phyloP scores from a whole-genome alignment of 176 grass and related monocot genomes.

The Oropetium thomaeum region DNA sequence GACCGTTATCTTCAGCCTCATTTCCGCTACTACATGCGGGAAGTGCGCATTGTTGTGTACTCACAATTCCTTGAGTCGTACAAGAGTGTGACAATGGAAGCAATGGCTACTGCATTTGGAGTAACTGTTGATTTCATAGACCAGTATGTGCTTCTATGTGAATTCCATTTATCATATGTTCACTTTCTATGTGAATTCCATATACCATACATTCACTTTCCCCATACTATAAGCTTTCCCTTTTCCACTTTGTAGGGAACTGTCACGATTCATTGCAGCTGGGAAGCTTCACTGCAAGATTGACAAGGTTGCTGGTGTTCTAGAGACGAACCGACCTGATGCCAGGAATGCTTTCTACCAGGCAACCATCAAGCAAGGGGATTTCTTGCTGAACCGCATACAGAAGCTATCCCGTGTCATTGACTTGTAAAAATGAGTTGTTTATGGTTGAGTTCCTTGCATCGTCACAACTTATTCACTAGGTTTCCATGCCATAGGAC shows the following conservation, averaged over 20 bases:
- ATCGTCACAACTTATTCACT: too few species aligned
- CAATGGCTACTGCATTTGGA: slow-evolving; percentile 87
- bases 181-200: not conserved
- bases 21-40: slow-evolving; percentile 95
- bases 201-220: not conserved
- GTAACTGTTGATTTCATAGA: slow-evolving; percentile 93
- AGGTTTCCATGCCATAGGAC: too few species aligned
- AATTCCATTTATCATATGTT: not conserved
- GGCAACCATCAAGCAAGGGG: slow-evolving; percentile 93
- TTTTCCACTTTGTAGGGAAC: slow-evolving; percentile 44
- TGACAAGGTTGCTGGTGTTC: slow-evolving; percentile 79
- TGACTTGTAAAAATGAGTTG: slow-evolving; percentile 56
- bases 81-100: slow-evolving; percentile 98
- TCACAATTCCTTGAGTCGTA: slow-evolving; percentile 95
- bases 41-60: slow-evolving; percentile 82
- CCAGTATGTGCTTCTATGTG: slow-evolving; percentile 51
- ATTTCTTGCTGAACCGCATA: slow-evolving; percentile 92
- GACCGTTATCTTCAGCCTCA: slow-evolving; percentile 91
- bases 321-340: slow-evolving; percentile 95
- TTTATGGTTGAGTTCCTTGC: not conserved
- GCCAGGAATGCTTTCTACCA: slow-evolving; percentile 94
- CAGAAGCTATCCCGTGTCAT: slow-evolving; percentile 95
- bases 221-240: not conserved
- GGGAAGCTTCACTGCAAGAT: slow-evolving; percentile 99
- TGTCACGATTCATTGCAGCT: slow-evolving; percentile 91